Base-by-base conservation (phyloP, 208 protist species). In the Leishmania aethiopica region DNA sequence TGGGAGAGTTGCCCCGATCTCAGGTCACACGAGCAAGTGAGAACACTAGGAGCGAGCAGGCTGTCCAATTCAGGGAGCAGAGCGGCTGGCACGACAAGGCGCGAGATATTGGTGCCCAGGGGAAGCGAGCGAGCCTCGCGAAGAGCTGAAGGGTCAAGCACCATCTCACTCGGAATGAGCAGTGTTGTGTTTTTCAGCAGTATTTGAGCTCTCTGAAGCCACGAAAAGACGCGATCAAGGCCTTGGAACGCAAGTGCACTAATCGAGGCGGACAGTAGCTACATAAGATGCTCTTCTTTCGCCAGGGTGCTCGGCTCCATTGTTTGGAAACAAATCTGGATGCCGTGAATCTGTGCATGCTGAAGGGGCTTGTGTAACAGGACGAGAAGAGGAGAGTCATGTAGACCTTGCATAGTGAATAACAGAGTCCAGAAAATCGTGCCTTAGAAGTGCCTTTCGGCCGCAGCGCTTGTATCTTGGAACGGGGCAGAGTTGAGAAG, bases 321-420 rank as follows among this genome's bases (percentile, higher is more conserved):
- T 0, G 0, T 19, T 60, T 53, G 15, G 1, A 10, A 25, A 13
- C 59, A 11, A n/a, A 78, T 17, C 0, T 40, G 25, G 25, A 73
- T 10, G 10, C 79, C 49, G 40, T 51, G n/a, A 8, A 78, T 28
- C n/a, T 83, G 73, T 53, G 45, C 66, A 60, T 78, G 60, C 55
- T 78, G 35, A 40, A 62, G 47, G 0, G 73, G 6, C 25, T 60
- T 77, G 3, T 57, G 73, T 35, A 62, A 78, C 4, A 49, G 19
- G 5, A 73, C 17, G 2, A n/a, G 53, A 55, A 55, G 51, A 77
- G 72, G 17, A n/a, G 32, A 1, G 19, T 32, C 10, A n/a, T 17
- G n/a, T 7, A 22, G 17, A 5, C 40, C 5, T 64, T 11, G 37
- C 25, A 37, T 45, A 77, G 28, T 0, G 11, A 37, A 77, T 22